Conservation (phyloP, 1,284 basidiomycete species). For the Microbotryomycetes sp. region DNA sequence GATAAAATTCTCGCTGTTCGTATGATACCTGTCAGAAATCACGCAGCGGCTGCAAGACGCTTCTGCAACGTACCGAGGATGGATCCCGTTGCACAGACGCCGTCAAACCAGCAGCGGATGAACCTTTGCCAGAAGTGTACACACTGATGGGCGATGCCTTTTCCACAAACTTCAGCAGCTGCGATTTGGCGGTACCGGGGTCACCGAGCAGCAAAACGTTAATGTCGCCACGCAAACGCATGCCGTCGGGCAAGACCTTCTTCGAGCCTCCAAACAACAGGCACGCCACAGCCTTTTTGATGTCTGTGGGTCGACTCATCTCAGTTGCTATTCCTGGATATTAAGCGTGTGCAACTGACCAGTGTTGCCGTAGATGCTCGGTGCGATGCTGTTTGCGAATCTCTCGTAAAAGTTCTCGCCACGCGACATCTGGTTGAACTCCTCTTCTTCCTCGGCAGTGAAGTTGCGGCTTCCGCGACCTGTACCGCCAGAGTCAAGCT, state of each 20-base stretch:
- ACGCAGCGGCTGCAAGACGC: background rate
- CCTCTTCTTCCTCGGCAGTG: slow-evolving; percentile 93
- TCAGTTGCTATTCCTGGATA: background rate
- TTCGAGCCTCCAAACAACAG: slow-evolving; percentile 96
- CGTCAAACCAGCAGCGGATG: slow-evolving; percentile 94
- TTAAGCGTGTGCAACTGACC: slow-evolving; percentile 49
- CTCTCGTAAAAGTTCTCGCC: slow-evolving; percentile 87
- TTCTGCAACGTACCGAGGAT: slow-evolving; percentile 57
- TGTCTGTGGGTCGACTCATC: slow-evolving; percentile 55
- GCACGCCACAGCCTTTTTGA: slow-evolving; percentile 95
- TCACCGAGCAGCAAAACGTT: slow-evolving; percentile 95
- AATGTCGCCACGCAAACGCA: slow-evolving; percentile 95
- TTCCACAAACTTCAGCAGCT: slow-evolving; percentile 96
- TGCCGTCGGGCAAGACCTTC: slow-evolving; percentile 94
- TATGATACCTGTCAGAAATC: background rate
- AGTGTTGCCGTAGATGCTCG: slow-evolving; percentile 91
- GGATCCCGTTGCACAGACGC: slow-evolving; percentile 95
- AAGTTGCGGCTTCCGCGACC: slow-evolving; percentile 64
- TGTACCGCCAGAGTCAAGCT: slow-evolving; percentile 63
- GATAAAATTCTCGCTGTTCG: slow-evolving; percentile 85
- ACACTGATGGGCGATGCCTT: slow-evolving; percentile 97
- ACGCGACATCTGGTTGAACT: slow-evolving; percentile 78
- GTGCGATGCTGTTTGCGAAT: slow-evolving; percentile 89
- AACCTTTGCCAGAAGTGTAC: slow-evolving; percentile 97
- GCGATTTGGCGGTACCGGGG: slow-evolving; percentile 96